phyloP scores from a whole-genome alignment of 148 eudicot species.

The Amaranthus palmeri region DNA sequence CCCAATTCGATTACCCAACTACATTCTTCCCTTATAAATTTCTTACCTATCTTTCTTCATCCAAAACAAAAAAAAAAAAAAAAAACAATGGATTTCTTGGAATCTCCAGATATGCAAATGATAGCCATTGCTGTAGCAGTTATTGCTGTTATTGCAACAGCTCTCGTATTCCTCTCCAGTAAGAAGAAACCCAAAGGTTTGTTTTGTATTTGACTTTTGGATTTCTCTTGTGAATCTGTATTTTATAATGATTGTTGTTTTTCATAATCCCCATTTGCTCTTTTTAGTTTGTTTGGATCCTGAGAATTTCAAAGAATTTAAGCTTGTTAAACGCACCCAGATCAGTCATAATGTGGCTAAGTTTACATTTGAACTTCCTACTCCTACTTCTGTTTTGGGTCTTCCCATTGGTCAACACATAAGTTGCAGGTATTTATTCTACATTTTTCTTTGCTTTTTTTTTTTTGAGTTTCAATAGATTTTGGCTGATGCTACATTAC shows the following conservation, averaged over 20 bases:
- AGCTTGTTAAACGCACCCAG: constrained; percentile 68
- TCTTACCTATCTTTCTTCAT: background rate
- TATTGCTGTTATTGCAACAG: constrained; percentile 56
- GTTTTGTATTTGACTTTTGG: background rate
- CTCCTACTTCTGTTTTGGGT: constrained; percentile 85
- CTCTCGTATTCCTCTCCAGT: constrained; percentile 36
- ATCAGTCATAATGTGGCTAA: constrained; percentile 91
- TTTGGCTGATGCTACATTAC: background rate
- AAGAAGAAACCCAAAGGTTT: constrained; percentile 71
- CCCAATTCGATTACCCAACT: background rate
- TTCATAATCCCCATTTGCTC: background rate
- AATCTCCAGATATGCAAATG: constrained; percentile 48
- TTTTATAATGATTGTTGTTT: background rate
- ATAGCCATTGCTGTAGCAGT: constrained; percentile 59
- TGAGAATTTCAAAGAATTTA: constrained; percentile 76
- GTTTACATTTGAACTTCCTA: constrained; percentile 78
- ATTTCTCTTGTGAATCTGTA: background rate
- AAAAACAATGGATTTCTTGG: constrained; percentile 51
- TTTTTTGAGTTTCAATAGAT: background rate
- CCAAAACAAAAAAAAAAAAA: constrained; percentile 6
- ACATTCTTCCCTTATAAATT: background rate
- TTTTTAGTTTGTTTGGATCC: constrained; percentile 70
- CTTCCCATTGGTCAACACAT: constrained; percentile 94
- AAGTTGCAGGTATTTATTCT: constrained; percentile 65
- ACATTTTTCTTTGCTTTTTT: background rate